phyloP scores from a whole-genome alignment of 164 flowering plant genomes.

The Hamamelis virginiana region DNA sequence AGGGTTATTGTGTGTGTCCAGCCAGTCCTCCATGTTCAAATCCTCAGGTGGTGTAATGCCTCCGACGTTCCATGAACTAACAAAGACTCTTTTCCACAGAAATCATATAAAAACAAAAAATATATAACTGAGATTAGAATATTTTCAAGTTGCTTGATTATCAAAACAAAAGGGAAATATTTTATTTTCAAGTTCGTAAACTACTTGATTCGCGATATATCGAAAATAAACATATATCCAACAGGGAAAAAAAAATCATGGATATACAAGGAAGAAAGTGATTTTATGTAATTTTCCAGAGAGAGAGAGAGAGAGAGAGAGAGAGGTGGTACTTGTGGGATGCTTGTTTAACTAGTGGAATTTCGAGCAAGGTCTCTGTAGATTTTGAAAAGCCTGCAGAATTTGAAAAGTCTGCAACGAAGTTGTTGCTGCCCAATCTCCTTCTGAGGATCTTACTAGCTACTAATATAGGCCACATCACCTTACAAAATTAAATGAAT shows the following conservation, averaged over 20 bases:
- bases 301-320: too few species aligned
- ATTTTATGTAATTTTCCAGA: too few species aligned
- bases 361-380: constrained; percentile 7
- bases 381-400: constrained; percentile 32
- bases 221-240: too few species aligned
- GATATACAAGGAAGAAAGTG: too few species aligned
- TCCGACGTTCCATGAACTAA: constrained; percentile 52
- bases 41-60: constrained; percentile 32
- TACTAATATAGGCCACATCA: constrained; percentile 60
- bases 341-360: constrained; percentile 13
- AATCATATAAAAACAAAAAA: background rate
- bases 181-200: too few species aligned
- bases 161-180: too few species aligned
- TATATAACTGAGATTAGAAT: background rate
- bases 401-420: constrained; percentile 38
- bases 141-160: background rate
- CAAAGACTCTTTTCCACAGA: constrained; percentile 33
- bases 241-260: too few species aligned
- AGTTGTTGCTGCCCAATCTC: constrained; percentile 44
- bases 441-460: constrained; percentile 47
- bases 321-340: background rate
- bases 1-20: constrained; percentile 12
- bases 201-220: too few species aligned
- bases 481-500: constrained; percentile 21
- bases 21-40: constrained; percentile 27